Base-by-base conservation (phyloP, 2,329 filamentous ascomycete genomes). In the Xylariaceae sp. region DNA sequence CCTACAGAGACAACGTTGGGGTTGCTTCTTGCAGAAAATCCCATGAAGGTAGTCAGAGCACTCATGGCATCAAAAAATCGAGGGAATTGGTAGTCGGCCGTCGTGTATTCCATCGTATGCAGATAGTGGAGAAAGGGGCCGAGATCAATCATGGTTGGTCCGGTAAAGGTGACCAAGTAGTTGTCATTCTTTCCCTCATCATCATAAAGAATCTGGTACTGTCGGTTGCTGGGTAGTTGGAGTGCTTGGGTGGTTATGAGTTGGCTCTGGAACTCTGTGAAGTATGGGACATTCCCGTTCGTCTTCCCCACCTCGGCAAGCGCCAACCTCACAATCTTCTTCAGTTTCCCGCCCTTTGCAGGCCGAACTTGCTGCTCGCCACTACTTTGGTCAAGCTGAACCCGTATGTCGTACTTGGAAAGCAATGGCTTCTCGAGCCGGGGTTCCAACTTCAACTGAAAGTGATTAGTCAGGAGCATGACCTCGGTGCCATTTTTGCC, bases 391-490 rank as follows among this genome's bases (percentile, higher is more conserved):
- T n/a, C n/a, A 23, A 32, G 29, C 3, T n/a, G 37, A 23, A 19
- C 46, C 33, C 24, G 40, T 25, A 75, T 38, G 3, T 56, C 58
- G 47, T 76, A 76, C 36, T 61, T 67, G 47, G 60, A 65, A 4
- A 73, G 37, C 0, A 33, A 4, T 8, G 43, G 21, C 12, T 23
- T 23, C 38, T 2, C 56, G 46, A 0, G 54, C 46, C 25, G 60
- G 24, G 6, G 12, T 12, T 5, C 58, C 6, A 68, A 42, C 5
- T 57, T 46, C 30, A 77, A 37, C 2, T 54, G 54, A 44, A 72
- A 75, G 43, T 70, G 76, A 49, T 77, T 77, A 4, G 70, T 58
- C 68, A 70, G 75, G 0, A 77, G 55, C 2, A 56, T 45, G 3
- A 72, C 62, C 0, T 49, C 28, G 2, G 29, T 51, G 4, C 72